Evolutionary conservation across 202 grass and related monocot species (phyloP).

Genomic region (Carex arenaria): DNA sequence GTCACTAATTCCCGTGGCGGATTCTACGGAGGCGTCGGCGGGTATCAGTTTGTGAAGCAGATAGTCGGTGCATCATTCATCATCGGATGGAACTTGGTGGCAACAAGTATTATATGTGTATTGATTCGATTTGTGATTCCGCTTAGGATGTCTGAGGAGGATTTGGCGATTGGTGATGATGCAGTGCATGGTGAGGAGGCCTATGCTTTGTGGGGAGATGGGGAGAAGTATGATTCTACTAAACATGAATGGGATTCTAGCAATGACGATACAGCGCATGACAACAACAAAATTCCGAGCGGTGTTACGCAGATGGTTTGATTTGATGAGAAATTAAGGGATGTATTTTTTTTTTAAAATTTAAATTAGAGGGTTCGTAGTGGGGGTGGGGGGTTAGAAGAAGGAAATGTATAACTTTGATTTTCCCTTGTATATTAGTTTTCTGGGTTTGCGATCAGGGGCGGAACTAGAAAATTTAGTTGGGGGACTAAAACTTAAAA

Average conservation of each 20-base stretch:
- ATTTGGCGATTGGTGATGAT: constrained; percentile 81
- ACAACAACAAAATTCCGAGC: constrained; percentile 29
- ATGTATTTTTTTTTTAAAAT: too few relatives aligned
- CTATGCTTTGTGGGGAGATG: constrained; percentile 90
- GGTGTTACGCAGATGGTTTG: constrained; percentile 55
- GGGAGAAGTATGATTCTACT: constrained; percentile 78
- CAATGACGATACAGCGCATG: constrained; percentile 23
- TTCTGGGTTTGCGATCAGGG: too few relatives aligned
- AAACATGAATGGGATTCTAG: constrained; percentile 55
- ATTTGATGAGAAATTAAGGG: not conserved
- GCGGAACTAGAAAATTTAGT: too few relatives aligned
- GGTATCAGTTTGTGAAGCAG: constrained; percentile 52
- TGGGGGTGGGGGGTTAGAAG: too few relatives aligned
- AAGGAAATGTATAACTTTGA: too few relatives aligned
- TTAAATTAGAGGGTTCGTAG: too few relatives aligned
- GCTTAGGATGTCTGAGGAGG: constrained; percentile 77
- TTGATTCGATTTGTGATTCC: constrained; percentile 40
- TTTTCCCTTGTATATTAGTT: too few relatives aligned
- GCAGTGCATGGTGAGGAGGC: constrained; percentile 96
- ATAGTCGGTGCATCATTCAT: constrained; percentile 74
- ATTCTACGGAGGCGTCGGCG: constrained; percentile 64
- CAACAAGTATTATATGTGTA: constrained; percentile 59
- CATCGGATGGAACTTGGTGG: constrained; percentile 64
- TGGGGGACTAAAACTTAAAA: too few relatives aligned
- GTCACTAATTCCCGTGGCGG: constrained; percentile 65